Conservation (phyloP, 306 rosid species). For the Acacia confusa region DNA sequence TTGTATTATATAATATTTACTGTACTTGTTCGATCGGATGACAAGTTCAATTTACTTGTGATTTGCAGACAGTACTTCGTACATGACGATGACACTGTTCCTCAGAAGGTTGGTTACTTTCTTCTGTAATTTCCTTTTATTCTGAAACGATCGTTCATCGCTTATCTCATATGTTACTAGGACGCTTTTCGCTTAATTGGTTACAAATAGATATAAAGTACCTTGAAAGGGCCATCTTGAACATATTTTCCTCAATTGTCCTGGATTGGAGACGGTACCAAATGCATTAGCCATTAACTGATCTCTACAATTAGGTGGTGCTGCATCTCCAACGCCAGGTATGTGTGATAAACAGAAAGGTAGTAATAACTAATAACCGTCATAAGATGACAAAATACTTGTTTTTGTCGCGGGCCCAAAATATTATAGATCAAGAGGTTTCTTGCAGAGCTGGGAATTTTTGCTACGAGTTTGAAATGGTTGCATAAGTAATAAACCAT, state of each 20-base stretch:
- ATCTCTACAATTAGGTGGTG: slow-evolving; percentile 16
- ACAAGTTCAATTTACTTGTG: slow-evolving; percentile 9
- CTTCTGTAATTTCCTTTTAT: background rate
- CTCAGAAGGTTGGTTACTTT: slow-evolving; percentile 58
- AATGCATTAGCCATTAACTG: slow-evolving; percentile 20
- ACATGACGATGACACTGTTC: slow-evolving; percentile 74
- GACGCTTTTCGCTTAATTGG: slow-evolving; percentile 9
- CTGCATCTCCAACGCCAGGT: slow-evolving; percentile 28
- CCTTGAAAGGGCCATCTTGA: slow-evolving; percentile 23
- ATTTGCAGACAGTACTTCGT: slow-evolving; percentile 90
- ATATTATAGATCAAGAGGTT: background rate
- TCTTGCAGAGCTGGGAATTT: background rate
- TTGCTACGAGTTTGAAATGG: background rate
- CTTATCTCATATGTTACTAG: background rate
- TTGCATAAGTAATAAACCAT: background rate
- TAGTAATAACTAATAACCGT: background rate
- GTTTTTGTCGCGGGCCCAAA: background rate
- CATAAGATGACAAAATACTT: background rate
- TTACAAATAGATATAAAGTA: background rate
- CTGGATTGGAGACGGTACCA: slow-evolving; percentile 27
- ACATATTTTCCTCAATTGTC: slow-evolving; percentile 1
- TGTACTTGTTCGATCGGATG: background rate
- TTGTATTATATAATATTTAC: background rate
- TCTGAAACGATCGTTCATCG: background rate
- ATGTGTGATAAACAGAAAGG: slow-evolving; percentile 18